Percentiles rank a stretch among this genome's conserved stretches.
phyloP scores from a whole-genome alignment of 106 monocot species.

The Platanthera guangdongensis region DNA sequence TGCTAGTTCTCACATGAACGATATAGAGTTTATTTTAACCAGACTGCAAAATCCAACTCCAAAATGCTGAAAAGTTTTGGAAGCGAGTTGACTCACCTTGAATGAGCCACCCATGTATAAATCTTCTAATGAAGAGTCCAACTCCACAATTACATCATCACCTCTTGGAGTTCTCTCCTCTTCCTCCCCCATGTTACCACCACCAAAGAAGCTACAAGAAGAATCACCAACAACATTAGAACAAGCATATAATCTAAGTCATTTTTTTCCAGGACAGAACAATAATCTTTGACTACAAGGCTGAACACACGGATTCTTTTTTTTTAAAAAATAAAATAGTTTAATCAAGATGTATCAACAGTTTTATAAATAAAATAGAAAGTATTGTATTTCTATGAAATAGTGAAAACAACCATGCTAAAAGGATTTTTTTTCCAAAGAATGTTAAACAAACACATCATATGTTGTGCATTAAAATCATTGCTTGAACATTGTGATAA shows the following conservation, averaged over 20 bases:
- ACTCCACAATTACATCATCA: slow-evolving; percentile 90
- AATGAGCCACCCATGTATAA: slow-evolving; percentile 95
- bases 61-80: background rate
- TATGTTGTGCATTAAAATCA: background rate
- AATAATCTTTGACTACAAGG: background rate
- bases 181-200: slow-evolving; percentile 60
- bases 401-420: background rate
- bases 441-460: slow-evolving; percentile 1
- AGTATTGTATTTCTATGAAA: background rate
- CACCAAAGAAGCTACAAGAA: slow-evolving; percentile 71
- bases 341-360: background rate
- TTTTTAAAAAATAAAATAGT: background rate
- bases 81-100: slow-evolving; percentile 41
- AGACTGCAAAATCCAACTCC: background rate
- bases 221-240: background rate
- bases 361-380: background rate
- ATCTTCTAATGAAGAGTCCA: slow-evolving; percentile 91
- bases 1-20: background rate
- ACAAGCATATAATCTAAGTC: background rate
- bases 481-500: background rate
- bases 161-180: slow-evolving; percentile 86
- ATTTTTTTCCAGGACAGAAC: background rate
- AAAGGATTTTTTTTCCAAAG: background rate
- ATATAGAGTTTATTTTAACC: background rate
- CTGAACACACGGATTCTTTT: background rate